phyloP scores from a whole-genome alignment of 2,329 filamentous ascomycete species.

The Talaromyces sp. region DNA sequence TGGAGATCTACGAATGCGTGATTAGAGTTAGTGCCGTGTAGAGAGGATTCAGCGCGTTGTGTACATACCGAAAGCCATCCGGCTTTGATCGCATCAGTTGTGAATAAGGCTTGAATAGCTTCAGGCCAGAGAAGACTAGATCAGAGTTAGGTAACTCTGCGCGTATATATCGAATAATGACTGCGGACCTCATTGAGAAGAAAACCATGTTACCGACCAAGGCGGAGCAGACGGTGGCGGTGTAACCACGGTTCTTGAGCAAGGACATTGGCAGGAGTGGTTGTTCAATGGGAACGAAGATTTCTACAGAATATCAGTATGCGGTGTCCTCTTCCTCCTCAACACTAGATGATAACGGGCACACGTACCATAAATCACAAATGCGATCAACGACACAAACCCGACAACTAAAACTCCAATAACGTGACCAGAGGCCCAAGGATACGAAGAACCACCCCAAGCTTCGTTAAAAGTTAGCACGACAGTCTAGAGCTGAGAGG shows the following conservation, averaged over 20 bases:
- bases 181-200: constrained; percentile 29
- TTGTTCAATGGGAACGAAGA: constrained; percentile 28
- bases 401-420: constrained; percentile 35
- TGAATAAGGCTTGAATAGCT: constrained; percentile 39
- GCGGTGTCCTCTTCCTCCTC: no score
- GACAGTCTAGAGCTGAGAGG: neutral
- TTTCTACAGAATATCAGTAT: constrained; percentile 20
- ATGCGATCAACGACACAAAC: constrained; percentile 26
- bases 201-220: constrained; percentile 42
- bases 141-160: neutral
- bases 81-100: constrained; percentile 30
- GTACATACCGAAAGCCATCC: constrained; percentile 34
- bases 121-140: constrained; percentile 40
- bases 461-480: neutral
- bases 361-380: constrained; percentile 27
- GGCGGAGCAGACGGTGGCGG: constrained; percentile 35
- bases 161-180: no score
- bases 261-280: constrained; percentile 41
- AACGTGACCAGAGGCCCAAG: constrained; percentile 39
- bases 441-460: constrained; percentile 36
- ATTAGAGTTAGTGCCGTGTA: no score
- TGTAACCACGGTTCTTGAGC: constrained; percentile 36
- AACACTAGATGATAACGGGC: no score
- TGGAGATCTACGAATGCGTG: constrained; percentile 16
- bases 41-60: neutral